Evolutionary conservation across 2,329 filamentous ascomycete genomes (phyloP).

Genomic region (Monilinia aucupariae): DNA sequence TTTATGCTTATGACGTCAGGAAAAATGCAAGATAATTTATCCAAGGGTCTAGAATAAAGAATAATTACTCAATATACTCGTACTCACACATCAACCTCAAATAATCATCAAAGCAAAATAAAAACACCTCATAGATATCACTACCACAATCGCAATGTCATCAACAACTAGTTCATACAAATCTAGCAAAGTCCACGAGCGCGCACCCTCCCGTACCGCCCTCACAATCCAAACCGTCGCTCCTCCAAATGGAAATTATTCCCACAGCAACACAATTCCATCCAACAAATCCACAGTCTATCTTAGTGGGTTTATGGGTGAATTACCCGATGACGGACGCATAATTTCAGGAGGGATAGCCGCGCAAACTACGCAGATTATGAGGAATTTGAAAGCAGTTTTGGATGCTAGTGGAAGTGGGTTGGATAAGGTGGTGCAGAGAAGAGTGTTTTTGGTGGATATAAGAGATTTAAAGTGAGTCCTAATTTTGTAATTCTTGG

Average conservation of each 20-base stretch:
- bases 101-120: neutral
- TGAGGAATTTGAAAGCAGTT: slow-evolving; percentile 11
- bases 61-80: neutral
- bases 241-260: slow-evolving; percentile 5
- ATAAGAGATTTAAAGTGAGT: slow-evolving; percentile 14
- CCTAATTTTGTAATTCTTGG: neutral
- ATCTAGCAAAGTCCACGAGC: slow-evolving; percentile 6
- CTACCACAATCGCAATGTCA: neutral
- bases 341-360: slow-evolving; percentile 7
- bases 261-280: slow-evolving; percentile 2
- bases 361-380: slow-evolving; percentile 10
- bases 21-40: neutral
- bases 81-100: neutral
- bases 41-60: slow-evolving; percentile 6
- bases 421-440: slow-evolving; percentile 10
- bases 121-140: neutral
- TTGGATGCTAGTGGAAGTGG: slow-evolving; percentile 10
- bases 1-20: neutral
- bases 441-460: slow-evolving; percentile 11
- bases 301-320: slow-evolving; percentile 8
- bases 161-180: slow-evolving; percentile 1
- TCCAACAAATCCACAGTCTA: slow-evolving; percentile 5
- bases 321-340: slow-evolving; percentile 6
- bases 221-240: slow-evolving; percentile 10
- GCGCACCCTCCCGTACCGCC: neutral